Base-by-base conservation (phyloP, 179 eudicot genomes). In the Beta corolliflora region DNA sequence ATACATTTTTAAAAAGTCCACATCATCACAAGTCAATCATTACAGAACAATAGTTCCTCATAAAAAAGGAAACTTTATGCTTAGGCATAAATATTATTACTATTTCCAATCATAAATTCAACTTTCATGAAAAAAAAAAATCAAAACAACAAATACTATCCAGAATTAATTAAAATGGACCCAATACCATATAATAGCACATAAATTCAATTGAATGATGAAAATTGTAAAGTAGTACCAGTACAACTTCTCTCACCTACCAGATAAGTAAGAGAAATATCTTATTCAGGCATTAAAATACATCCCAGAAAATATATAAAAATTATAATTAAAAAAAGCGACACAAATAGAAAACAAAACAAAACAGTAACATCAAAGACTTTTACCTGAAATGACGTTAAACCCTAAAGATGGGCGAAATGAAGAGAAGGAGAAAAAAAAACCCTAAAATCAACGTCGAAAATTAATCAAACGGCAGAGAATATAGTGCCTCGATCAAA, bases 321-420 rank as follows among this genome's bases (percentile, higher is more conserved):
- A 19, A 8, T 13, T 50, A 76, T 12, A 7, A 36, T 1, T 50
- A 31, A 23, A 11, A 72, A 45, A 1, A 50, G 2, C 1, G 3
- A 79, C 58, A 16, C 1, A 15, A 71, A 25, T 25, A 25, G 25
- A 25, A 25, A 25, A 25, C 25, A 25, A 3, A 9, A n/a, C n/a
- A n/a, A 16, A 44, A 60, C 18, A 60, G 25, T 21, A 61, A 75
- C 54, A 61, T 77, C 44, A 31, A 66, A 52, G n/a, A 73, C 46
- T 73, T 15, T 54, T 64, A 80, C 83, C 83, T 71, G 70, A 79
- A 59, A 61, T 19, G 65, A 73, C 41, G 72, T 11, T 50, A 73
- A 73, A 73, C 82, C 82, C 77, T 75, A 75, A 58, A 48, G 14
- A 58, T 13, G 46, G 8, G 10, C 54, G 7, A 25, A 71, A n/a